phyloP scores from a whole-genome alignment of 2,329 filamentous ascomycete species.

The Diaporthe velutina region DNA sequence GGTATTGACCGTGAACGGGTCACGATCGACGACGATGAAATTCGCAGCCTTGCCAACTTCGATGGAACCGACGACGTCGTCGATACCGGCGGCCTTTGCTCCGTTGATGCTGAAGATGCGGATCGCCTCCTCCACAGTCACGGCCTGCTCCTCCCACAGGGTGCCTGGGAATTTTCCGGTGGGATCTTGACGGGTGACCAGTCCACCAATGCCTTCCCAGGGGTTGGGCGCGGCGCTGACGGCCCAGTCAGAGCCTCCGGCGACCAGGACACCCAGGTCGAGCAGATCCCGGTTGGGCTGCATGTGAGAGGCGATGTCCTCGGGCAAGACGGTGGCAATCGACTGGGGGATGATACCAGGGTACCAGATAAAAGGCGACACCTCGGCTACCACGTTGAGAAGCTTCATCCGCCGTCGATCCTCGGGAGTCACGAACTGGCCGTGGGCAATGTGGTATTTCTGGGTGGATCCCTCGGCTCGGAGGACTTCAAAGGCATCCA shows the following conservation, averaged over 20 bases:
- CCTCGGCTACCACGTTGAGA: not conserved
- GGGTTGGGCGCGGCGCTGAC: constrained; percentile 7
- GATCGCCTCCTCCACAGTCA: not conserved
- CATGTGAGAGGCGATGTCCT: not conserved
- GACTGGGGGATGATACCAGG: not conserved
- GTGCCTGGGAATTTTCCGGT: not conserved
- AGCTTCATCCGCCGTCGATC: not conserved
- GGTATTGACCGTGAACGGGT: not conserved
- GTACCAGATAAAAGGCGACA: constrained; percentile 1
- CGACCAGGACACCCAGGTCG: not conserved
- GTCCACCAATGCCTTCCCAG: not conserved
- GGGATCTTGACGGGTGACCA: not conserved
- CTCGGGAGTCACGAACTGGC: constrained; percentile 10
- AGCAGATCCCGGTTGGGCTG: constrained; percentile 2
- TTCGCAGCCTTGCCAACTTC: constrained; percentile 13
- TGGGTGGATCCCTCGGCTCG: not conserved
- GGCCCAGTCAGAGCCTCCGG: not conserved
- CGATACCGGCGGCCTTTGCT: not conserved
- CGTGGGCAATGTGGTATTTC: not conserved
- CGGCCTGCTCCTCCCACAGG: constrained; percentile 1
- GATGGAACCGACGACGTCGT: constrained; percentile 2
- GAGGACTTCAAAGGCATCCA: not conserved
- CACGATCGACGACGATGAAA: not conserved
- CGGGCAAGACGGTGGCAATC: not conserved
- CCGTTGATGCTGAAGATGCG: constrained; percentile 10